Base-by-base conservation (phyloP, 1,284 basidiomycete species). In the Exobasidium rhododendri region DNA sequence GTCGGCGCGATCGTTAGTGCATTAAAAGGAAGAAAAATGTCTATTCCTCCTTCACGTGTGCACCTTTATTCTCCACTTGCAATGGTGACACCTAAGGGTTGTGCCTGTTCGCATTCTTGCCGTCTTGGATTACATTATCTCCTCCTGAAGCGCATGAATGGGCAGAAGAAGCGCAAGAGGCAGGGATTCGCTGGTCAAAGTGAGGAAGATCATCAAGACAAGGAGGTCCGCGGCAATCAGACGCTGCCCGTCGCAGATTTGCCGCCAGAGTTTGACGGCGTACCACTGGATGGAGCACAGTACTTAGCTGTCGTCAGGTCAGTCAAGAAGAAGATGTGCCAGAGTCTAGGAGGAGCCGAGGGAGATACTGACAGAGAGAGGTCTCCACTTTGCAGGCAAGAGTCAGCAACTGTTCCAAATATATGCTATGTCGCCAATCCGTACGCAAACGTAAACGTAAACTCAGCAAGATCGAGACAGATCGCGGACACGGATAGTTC, bases 271-370 rank as follows among this genome's bases (percentile, higher is more conserved):
- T 76, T 74, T 35, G 69, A 65, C 30, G 76, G 74, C 2, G 59
- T 73, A 1, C 74, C 76, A 4, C 2, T 62, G 1, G 73, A 75
- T 35, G 76, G 76, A 2, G 67, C 66, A 46, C 64, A 74, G 55
- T 78, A 78, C 46, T 64, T 78, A 0, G 76, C 76, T 5, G 61
- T 75, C 32, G 76, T 78, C 20, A 61, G 75, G 61, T 64, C 56
- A 60, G 66, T 67, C 13, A 14, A n/a, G 40, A n/a, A n/a, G n/a
- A n/a, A n/a, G n/a, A n/a, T n/a, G n/a, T n/a, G n/a, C n/a, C 4
- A 30, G 17, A 4, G 28, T n/a, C n/a, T n/a, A n/a, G n/a, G n/a
- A n/a, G n/a, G n/a, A n/a, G n/a, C n/a, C n/a, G n/a, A n/a, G n/a
- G n/a, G n/a, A n/a, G n/a, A n/a, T n/a, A n/a, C n/a, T n/a, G n/a